These are phyloP conservation scores for Plantago coronopus DNA, from an alignment of 305 asterid species.

Conservation along the genomic window DNA sequence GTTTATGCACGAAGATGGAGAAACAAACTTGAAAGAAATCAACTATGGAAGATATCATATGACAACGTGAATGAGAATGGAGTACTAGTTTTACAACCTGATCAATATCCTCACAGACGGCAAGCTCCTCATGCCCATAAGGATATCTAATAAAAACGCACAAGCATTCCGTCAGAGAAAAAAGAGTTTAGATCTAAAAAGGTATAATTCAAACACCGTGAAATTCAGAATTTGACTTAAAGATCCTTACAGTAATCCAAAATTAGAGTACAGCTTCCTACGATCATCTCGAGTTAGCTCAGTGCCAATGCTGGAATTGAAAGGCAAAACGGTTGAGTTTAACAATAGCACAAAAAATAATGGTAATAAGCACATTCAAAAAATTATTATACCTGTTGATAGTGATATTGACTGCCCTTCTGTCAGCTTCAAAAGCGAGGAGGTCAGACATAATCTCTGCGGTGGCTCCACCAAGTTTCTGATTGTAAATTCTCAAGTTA, in stretches of 20 bases:
- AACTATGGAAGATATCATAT: not conserved
- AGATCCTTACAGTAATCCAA: constrained; percentile 74
- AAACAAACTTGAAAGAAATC: constrained; percentile 7
- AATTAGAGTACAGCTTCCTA: constrained; percentile 70
- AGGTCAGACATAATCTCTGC: constrained; percentile 95
- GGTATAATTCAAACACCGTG: constrained; percentile 10
- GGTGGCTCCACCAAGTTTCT: constrained; percentile 97
- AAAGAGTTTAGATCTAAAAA: not conserved
- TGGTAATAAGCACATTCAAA: not conserved
- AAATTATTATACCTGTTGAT: constrained; percentile 60
- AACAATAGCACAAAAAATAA: constrained; percentile 2
- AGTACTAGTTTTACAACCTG: constrained; percentile 50
- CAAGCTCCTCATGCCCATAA: constrained; percentile 95
- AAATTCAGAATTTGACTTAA: constrained; percentile 9
- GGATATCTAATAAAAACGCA: constrained; percentile 52
- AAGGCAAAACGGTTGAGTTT: constrained; percentile 16
- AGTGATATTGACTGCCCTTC: constrained; percentile 95
- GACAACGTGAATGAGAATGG: not conserved
- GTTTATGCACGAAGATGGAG: not conserved
- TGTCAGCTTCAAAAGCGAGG: constrained; percentile 93
- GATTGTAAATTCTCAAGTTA: constrained; percentile 23
- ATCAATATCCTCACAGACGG: constrained; percentile 86
- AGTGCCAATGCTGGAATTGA: constrained; percentile 76
- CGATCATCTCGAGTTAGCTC: constrained; percentile 94
- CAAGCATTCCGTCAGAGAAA: not conserved